Base-by-base conservation (phyloP, 2,329 filamentous ascomycete genomes). In the Neospermospora avenae region DNA sequence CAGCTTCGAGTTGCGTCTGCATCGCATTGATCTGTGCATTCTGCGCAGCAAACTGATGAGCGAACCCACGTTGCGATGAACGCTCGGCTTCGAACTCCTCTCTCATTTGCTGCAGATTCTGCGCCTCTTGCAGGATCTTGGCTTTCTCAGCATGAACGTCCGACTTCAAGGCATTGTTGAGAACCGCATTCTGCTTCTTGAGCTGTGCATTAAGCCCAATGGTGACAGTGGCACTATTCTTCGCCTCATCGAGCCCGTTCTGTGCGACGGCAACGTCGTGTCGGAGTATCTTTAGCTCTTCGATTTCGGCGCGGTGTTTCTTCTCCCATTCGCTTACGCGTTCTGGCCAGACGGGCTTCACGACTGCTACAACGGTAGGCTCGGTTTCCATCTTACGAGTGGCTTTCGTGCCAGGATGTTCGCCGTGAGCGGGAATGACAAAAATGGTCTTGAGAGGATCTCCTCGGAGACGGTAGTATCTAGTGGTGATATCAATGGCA, bases 401-500 rank as follows among this genome's bases (percentile, higher is more conserved):
- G 31, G 76, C 71, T 59, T 71, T 69, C 6, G 77, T 75, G 20
- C 71, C 75, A 0, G 81, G 78, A 57, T 83, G 80, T 22, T 76
- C 70, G 13, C 76, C 73, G 59, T 77, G 77, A 3, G 78, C 81
- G 0, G 82, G 82, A 28, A 83, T 72, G 7, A 85, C 71, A 66
- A 84, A 84, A 60, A 85, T 72, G 3, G 72, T 72, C 51, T 81
- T 80, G 2, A 76, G 74, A 1, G 57, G 49, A 42, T 67, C 61
- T 18, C 75, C 76, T 24, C 77, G 76, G 24, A 84, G 67, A 18
- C 83, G 80, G 68, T 80, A 82, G 69, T 79, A 84, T 3, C 83
- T 74, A 24, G 82, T 82, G 34, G 64, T 68, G 11, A 84, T 62
- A 65, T 84, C 79, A 18, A 84, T 70, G 20, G 74, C 70, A 0